Conservation (phyloP, 306 rosid genomes). For the Pterocarpus santalinus region DNA sequence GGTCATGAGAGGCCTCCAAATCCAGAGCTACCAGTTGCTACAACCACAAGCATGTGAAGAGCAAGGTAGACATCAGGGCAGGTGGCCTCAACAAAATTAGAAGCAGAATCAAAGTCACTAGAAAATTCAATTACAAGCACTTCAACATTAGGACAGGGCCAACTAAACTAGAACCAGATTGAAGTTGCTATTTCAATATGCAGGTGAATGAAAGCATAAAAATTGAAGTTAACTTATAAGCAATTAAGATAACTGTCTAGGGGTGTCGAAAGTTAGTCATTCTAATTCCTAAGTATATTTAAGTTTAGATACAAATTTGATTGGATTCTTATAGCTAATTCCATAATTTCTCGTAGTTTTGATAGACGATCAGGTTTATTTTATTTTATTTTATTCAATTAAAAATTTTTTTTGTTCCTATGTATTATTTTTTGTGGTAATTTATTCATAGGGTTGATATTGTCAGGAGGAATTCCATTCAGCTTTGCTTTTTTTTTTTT, state of each 20-base stretch:
- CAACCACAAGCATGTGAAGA: slow-evolving; percentile 12
- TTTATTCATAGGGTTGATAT: slow-evolving; percentile 14
- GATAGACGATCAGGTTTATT: background rate
- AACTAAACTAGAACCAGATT: background rate
- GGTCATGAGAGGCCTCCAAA: slow-evolving; percentile 24
- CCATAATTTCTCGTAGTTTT: slow-evolving; percentile 14
- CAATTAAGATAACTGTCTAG: background rate
- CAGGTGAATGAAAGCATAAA: background rate
- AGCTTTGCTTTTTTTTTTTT: background rate
- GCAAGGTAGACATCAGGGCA: background rate
- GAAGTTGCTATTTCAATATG: background rate
- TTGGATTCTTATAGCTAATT: background rate
- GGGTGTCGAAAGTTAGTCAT: background rate
- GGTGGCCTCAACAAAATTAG: slow-evolving; percentile 19
- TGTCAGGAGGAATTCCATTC: background rate
- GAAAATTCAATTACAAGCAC: background rate
- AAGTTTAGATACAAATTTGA: background rate
- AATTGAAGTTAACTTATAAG: background rate
- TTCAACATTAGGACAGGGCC: background rate
- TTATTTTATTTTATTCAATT: no score
- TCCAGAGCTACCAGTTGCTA: background rate
- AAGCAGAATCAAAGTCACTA: slow-evolving; percentile 3
- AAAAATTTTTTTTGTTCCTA: background rate
- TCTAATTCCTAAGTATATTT: background rate
- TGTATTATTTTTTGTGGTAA: background rate